A percentile compares a stretch with the other conserved stretches of the same genome.
phyloP scores from a whole-genome alignment of 2,329 filamentous ascomycete species.

The Myriosclerotinia curreyana region DNA sequence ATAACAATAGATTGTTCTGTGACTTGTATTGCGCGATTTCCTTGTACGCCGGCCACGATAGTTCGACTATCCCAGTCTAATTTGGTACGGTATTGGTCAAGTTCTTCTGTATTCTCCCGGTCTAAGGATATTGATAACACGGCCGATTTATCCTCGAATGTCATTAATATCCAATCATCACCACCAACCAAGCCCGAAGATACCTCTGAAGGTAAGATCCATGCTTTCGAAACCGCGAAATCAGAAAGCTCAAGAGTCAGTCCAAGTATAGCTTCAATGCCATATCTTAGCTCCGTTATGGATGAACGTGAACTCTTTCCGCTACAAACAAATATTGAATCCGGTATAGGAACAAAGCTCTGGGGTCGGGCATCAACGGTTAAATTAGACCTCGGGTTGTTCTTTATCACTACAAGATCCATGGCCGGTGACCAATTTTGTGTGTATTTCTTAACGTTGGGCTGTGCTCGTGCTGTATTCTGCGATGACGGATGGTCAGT shows the following conservation, averaged over 20 bases:
- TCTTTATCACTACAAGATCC: slow-evolving; percentile 43
- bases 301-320: slow-evolving; percentile 61
- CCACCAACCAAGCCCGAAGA: slow-evolving; percentile 22
- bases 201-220: slow-evolving; percentile 46
- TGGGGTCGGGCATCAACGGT: slow-evolving; percentile 17
- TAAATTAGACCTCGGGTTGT: slow-evolving; percentile 21
- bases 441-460: slow-evolving; percentile 57
- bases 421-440: slow-evolving; percentile 55
- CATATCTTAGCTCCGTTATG: slow-evolving; percentile 66
- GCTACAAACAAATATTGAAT: slow-evolving; percentile 64
- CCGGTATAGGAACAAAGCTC: slow-evolving; percentile 41
- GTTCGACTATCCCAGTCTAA: slow-evolving; percentile 56
- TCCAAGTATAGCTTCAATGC: slow-evolving; percentile 65
- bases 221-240: slow-evolving; percentile 50
- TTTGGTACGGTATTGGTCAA: slow-evolving; percentile 43
- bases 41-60: slow-evolving; percentile 44
- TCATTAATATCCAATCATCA: slow-evolving; percentile 35
- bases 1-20: slow-evolving; percentile 46
- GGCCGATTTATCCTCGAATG: slow-evolving; percentile 34
- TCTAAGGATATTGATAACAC: slow-evolving; percentile 49
- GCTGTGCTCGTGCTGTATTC: slow-evolving; percentile 54
- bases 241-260: slow-evolving; percentile 51
- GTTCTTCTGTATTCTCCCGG: slow-evolving; percentile 46
- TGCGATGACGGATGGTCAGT: slow-evolving; percentile 35
- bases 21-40: slow-evolving; percentile 49